These are phyloP conservation scores for Salix udensis DNA, from an alignment of 345 rosid species.

Conservation along the genomic window DNA sequence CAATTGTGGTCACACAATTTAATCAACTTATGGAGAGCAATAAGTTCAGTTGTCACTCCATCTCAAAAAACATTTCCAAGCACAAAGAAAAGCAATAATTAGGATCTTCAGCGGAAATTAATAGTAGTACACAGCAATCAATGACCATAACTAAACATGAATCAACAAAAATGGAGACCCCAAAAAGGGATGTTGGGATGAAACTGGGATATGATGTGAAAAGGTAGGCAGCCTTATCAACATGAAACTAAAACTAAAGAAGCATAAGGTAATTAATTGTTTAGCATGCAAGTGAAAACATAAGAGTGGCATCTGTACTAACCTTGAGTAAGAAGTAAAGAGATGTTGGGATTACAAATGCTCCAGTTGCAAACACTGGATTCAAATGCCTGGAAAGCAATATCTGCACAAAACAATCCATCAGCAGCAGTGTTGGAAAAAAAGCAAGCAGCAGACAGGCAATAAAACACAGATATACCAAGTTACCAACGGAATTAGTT, in stretches of 20 bases:
- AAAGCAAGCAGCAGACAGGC: conserved; percentile 2
- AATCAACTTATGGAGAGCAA: not conserved
- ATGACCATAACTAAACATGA: not conserved
- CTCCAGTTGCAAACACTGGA: conserved; percentile 72
- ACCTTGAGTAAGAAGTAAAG: conserved; percentile 88
- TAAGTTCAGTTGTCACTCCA: not conserved
- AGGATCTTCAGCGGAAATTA: not conserved
- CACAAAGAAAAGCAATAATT: not conserved
- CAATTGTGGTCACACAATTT: not conserved
- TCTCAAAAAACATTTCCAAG: not conserved
- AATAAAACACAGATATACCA: not conserved
- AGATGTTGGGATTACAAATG: conserved; percentile 78
- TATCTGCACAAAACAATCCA: conserved; percentile 50
- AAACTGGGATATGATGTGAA: too few species aligned
- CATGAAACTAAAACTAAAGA: conserved; percentile 4
- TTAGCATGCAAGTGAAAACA: not conserved
- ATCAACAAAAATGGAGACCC: not conserved
- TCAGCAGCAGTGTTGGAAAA: conserved; percentile 19
- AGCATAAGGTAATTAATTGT: not conserved
- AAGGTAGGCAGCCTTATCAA: not conserved
- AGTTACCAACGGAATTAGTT: not conserved
- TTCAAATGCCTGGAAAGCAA: conserved; percentile 60
- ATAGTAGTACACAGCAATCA: not conserved
- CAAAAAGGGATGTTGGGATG: not conserved
- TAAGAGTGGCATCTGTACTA: conserved; percentile 10